A percentile compares a stretch with the other conserved stretches of the same genome.
Conservation (phyloP, 352 stramenopile species). For the Pythium scleroteichum region DNA sequence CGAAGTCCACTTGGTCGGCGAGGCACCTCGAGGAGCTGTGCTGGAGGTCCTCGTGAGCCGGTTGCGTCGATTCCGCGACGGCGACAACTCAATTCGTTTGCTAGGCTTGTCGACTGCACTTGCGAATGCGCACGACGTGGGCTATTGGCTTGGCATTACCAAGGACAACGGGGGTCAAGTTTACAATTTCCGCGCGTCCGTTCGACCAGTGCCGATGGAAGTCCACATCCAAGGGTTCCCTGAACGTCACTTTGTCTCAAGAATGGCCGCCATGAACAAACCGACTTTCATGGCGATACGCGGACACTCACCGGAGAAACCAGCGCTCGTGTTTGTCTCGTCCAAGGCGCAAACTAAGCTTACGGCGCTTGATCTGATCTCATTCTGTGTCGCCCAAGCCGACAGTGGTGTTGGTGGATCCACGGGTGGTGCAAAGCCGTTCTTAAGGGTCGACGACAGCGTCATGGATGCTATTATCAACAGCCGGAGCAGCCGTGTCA, state of each 20-base stretch:
- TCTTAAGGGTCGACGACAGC: slow-evolving; percentile 91
- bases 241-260: slow-evolving; percentile 95
- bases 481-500: slow-evolving; percentile 57
- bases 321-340: slow-evolving; percentile 98
- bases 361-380: slow-evolving; percentile 97
- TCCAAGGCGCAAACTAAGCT: slow-evolving; percentile 97
- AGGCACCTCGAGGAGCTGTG: slow-evolving; percentile 92
- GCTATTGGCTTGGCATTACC: slow-evolving; percentile 96
- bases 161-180: slow-evolving; percentile 70
- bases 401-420: slow-evolving; percentile 52
- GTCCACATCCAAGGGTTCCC: slow-evolving; percentile 97
- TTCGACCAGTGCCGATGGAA: slow-evolving; percentile 96
- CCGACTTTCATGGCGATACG: slow-evolving; percentile 98
- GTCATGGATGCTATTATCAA: slow-evolving; percentile 86
- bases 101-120: slow-evolving; percentile 96
- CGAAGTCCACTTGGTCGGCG: slow-evolving; percentile 97
- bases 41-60: slow-evolving; percentile 91
- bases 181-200: slow-evolving; percentile 95
- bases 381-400: slow-evolving; percentile 77
- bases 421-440: slow-evolving; percentile 90
- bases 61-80: slow-evolving; percentile 75
- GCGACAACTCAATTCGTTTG: slow-evolving; percentile 81
- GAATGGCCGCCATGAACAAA: slow-evolving; percentile 99
- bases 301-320: slow-evolving; percentile 93
- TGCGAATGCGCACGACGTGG: slow-evolving; percentile 95